Base-by-base conservation (phyloP, 805 yeast species). In the Monosporozyma yasuniensis region DNA sequence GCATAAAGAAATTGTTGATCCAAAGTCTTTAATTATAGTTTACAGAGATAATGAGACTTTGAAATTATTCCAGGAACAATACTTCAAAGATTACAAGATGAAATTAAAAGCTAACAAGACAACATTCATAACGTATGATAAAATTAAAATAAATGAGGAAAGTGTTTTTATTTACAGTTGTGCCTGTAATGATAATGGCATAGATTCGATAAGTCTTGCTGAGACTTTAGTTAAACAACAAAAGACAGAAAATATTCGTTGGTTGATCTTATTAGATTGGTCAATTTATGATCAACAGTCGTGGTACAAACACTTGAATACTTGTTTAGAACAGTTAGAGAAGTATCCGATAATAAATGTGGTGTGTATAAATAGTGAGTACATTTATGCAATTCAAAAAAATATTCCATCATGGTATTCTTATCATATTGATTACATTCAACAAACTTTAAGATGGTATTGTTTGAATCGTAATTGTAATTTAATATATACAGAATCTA, bases 231-330 rank as follows among this genome's bases (percentile, higher is more conserved):
- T 47, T 1, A 34, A 37, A 4, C 6, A 44, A 9, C 27, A 18
- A 10, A 41, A 39, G 11, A 34, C 45, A 3, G 38, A 30, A 23
- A 14, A 16, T 14, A 43, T 52, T 11, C 46, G 45, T 25, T 53
- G 53, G 53, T 49, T 50, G 16, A 50, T 59, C 27, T 22, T 61
- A 9, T 47, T 61, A 18, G 64, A 61, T 50, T 61, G 66, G 66
- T 30, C 52, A 4, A 47, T 51, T 23, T 42, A 49, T 3, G 50
- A 51, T 38, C 63, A 60, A n/a, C 48, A 48, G 22, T 16, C 23
- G 14, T 61, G 66, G 66, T 43, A 60, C 7, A 42, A 50, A n/a
- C 53, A 56, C 22, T 35, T 58, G 19, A 38, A 28, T 18, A 42
- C 38, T 18, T 44, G 52, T 19, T n/a, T 46, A n/a, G 32, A 44